Conservation (phyloP, 208 protist species). For the Borovskyia barvae region DNA sequence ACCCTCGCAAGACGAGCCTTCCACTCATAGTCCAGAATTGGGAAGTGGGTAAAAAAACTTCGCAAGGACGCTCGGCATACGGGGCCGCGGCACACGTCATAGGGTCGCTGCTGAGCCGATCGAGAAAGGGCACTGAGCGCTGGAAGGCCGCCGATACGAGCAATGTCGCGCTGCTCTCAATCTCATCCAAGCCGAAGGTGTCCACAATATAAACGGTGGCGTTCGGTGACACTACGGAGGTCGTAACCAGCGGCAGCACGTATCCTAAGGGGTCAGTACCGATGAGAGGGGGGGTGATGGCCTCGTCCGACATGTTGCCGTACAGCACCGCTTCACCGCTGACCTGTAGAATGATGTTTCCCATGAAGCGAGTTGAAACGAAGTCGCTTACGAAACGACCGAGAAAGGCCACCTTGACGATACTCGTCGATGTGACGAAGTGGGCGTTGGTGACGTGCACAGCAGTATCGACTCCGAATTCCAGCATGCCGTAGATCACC, state of each 20-base stretch:
- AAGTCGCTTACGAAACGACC: slow-evolving; percentile 39
- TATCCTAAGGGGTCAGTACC: not conserved
- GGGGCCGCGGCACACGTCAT: not conserved
- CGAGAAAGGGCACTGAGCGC: not conserved
- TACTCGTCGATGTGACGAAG: slow-evolving; percentile 48
- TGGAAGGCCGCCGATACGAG: not conserved
- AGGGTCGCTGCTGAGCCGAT: not conserved
- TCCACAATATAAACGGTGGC: slow-evolving; percentile 39
- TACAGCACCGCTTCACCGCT: slow-evolving; percentile 37
- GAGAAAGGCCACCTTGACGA: slow-evolving; percentile 45
- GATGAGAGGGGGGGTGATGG: slow-evolving; percentile 1
- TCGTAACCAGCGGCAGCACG: slow-evolving; percentile 12
- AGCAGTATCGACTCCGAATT: slow-evolving; percentile 40
- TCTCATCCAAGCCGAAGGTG: slow-evolving; percentile 17
- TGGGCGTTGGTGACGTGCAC: slow-evolving; percentile 32
- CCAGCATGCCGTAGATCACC: slow-evolving; percentile 46
- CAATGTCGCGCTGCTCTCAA: not conserved
- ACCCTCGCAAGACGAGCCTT: slow-evolving; percentile 44
- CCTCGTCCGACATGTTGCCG: slow-evolving; percentile 27
- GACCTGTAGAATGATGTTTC: slow-evolving; percentile 51
- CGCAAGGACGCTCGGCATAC: slow-evolving; percentile 3
- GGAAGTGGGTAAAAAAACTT: slow-evolving; percentile 31
- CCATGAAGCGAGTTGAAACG: slow-evolving; percentile 34
- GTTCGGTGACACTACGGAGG: slow-evolving; percentile 35
- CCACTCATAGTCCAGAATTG: slow-evolving; percentile 47